Conservation (phyloP, 805 yeast genomes). For the Suhomyces pyralidae region DNA sequence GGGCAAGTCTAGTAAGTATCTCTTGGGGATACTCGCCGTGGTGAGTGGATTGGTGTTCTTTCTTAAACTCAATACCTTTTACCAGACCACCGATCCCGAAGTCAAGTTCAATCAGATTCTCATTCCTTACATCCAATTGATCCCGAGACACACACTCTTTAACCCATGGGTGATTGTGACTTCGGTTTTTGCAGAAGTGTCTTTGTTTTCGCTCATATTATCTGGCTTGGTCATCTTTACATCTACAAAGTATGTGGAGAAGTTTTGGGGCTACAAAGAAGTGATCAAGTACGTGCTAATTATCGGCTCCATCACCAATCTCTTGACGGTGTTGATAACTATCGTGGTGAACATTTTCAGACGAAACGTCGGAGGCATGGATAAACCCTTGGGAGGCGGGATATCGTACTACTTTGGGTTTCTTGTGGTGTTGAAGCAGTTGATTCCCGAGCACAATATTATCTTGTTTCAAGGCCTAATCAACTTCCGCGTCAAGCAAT, state of each 20-base stretch:
- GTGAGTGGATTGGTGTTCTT: slow-evolving; percentile 42
- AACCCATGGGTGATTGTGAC: slow-evolving; percentile 66
- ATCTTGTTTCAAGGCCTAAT: slow-evolving; percentile 44
- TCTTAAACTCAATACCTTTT: slow-evolving; percentile 37
- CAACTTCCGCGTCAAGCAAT: slow-evolving; percentile 55
- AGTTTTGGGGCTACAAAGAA: slow-evolving; percentile 50
- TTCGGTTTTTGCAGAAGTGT: slow-evolving; percentile 62
- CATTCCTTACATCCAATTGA: slow-evolving; percentile 60
- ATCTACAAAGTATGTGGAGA: slow-evolving; percentile 47
- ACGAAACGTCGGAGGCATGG: slow-evolving; percentile 36
- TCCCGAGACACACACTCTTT: slow-evolving; percentile 53
- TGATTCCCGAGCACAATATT: slow-evolving; percentile 56
- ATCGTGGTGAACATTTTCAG: slow-evolving; percentile 35
- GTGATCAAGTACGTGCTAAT: slow-evolving; percentile 50
- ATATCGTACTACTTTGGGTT: slow-evolving; percentile 52
- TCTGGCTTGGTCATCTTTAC: slow-evolving; percentile 36
- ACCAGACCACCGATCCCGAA: slow-evolving; percentile 6
- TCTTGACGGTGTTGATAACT: slow-evolving; percentile 45
- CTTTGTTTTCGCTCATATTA: slow-evolving; percentile 43
- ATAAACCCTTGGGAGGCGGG: slow-evolving; percentile 51
- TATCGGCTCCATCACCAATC: slow-evolving; percentile 56
- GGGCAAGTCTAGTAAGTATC: slow-evolving; percentile 49
- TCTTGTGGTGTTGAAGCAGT: slow-evolving; percentile 54
- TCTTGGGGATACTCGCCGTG: slow-evolving; percentile 36
- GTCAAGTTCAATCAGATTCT: slow-evolving; percentile 37